Evolutionary conservation across 2,329 filamentous ascomycete genomes (phyloP), one percentile per base, ranked within the genome.

Genomic region (Fusarium xylarioides): DNA sequence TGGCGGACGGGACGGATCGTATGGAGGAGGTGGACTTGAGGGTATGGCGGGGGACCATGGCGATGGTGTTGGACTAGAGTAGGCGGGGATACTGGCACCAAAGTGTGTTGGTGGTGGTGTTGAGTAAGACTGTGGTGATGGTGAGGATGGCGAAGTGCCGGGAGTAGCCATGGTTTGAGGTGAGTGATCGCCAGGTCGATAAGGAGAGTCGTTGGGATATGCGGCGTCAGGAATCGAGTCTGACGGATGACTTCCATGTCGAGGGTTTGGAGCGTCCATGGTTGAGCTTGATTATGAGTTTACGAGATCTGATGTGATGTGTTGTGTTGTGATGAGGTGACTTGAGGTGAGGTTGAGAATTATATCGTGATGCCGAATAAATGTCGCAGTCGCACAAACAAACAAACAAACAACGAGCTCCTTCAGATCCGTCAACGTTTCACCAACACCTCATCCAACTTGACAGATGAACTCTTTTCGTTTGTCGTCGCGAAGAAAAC

Each of bases 181-280:
- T n/a, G 66, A 55, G 47, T 42, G 68, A n/a, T 71, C 53, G 49
- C 68, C 64, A 23, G 71, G 72, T 47, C 70, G 79, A 63, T 79
- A 80, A 11, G 74, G 67, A n/a, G 79, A 73, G 57, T 80, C 79
- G 43, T 79, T 76, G 8, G 79, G 79, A 46, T 79, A 80, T 42
- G 79, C 79, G 53, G 79, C 77, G 32, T 79, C 70, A 54, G 74
- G 78, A 32, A 80, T 80, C 21, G 78, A 77, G 32, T 78, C 66
- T 28, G 79, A 80, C 14, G 79, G 79, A 52, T 80, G 78, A 37
- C 59, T 71, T 62, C 66, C 61, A 56, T 71, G 63, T 11, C 52
- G 66, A 35, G 63, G 16, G 35, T 73, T 65, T 58, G 60, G 71
- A n/a, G 63, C 60, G 54, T 75, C 67, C 75, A 78, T 79, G 50